Percentiles rank a stretch among this genome's conserved stretches.
Evolutionary conservation across 176 grass and related monocot species (phyloP).

Genomic region (Musa itinerans): DNA sequence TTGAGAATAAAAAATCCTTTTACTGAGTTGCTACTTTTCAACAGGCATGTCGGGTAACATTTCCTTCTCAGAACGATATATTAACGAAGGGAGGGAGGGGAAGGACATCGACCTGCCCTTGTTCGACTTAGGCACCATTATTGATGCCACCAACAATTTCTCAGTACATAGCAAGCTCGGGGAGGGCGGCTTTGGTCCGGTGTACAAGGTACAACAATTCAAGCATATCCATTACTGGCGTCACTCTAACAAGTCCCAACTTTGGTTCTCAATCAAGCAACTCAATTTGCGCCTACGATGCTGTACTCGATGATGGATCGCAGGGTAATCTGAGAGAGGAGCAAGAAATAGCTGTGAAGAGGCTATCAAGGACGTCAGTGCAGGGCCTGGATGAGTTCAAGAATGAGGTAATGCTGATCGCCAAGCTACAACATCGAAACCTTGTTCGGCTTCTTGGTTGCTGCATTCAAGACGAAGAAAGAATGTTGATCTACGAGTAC

Average conservation of each 20-base stretch:
- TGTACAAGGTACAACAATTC: constrained; percentile 8
- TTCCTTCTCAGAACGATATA: no score
- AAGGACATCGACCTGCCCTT: neutral
- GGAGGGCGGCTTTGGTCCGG: constrained; percentile 12
- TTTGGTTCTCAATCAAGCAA: no score
- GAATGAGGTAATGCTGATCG: constrained; percentile 21
- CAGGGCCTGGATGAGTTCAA: constrained; percentile 25
- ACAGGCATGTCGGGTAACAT: no score
- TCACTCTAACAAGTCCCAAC: no score
- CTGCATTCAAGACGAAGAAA: constrained; percentile 23
- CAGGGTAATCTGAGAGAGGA: constrained; percentile 7
- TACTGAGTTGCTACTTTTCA: no score
- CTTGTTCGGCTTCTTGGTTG: constrained; percentile 24
- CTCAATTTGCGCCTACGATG: no score
- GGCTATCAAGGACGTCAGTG: constrained; percentile 15
- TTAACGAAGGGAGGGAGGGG: neutral
- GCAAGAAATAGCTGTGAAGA: constrained; percentile 27
- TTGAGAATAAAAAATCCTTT: no score
- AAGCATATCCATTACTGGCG: neutral
- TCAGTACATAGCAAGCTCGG: constrained; percentile 15
- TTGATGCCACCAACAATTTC: constrained; percentile 16
- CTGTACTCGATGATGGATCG: neutral
- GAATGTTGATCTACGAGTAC: constrained; percentile 23
- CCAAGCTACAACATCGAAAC: constrained; percentile 26
- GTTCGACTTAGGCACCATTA: constrained; percentile 8